These are phyloP conservation scores for Colletotrichum theobromicola DNA, from an alignment of 2,329 filamentous ascomycete species.

Conservation along the genomic window DNA sequence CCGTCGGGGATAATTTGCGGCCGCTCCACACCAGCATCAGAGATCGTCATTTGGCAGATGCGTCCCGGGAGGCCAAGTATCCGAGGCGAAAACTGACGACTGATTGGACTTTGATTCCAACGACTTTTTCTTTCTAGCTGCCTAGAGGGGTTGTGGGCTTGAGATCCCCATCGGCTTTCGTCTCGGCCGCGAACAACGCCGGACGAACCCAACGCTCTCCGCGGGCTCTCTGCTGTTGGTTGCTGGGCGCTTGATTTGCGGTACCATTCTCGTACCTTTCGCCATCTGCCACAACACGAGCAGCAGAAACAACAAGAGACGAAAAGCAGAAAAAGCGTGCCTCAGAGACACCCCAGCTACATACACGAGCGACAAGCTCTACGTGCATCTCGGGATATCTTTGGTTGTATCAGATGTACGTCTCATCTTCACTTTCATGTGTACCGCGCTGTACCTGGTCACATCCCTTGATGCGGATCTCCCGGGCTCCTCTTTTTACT, in stretches of 20 bases:
- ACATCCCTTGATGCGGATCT: slow-evolving; percentile 15
- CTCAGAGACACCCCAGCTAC: not conserved
- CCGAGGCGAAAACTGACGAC: slow-evolving; percentile 14
- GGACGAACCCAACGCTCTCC: slow-evolving; percentile 1
- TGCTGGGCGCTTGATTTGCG: not conserved
- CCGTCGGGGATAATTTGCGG: slow-evolving; percentile 18
- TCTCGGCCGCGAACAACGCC: slow-evolving; percentile 11
- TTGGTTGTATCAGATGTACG: not conserved
- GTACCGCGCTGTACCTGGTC: not conserved
- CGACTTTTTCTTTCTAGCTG: not conserved
- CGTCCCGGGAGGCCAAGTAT: slow-evolving; percentile 16
- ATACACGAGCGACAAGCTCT: not conserved
- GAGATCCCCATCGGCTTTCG: slow-evolving; percentile 3
- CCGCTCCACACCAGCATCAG: slow-evolving; percentile 17
- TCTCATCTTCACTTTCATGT: not conserved
- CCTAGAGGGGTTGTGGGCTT: not conserved
- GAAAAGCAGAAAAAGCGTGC: not conserved
- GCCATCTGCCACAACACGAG: not conserved
- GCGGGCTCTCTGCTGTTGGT: not conserved
- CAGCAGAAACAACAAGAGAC: not conserved
- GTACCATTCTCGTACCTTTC: not conserved
- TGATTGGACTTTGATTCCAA: not conserved
- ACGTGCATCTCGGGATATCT: not conserved
- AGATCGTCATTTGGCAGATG: slow-evolving; percentile 25
- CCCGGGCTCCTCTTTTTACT: slow-evolving; percentile 15